Evolutionary conservation across 371 early-diverging fungal genomes (phyloP), one percentile per base, ranked within the genome.

Genomic region (Mortierella sp.): DNA sequence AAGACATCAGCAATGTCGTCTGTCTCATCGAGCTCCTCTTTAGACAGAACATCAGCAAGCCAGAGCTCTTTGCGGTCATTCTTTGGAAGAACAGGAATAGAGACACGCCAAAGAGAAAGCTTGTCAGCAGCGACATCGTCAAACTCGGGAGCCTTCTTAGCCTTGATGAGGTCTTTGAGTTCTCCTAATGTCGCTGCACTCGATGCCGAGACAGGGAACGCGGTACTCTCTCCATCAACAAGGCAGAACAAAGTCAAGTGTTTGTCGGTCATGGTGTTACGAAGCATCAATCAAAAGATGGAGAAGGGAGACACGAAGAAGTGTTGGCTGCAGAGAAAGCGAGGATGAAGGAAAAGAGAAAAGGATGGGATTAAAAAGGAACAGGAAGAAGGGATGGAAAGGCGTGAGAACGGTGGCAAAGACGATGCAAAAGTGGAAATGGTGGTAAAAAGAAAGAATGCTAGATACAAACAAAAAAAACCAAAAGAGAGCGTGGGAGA

Each of bases 201-300:
- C 47, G 21, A 60, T 46, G 14, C 21, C 48, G 25, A 60, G 25
- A 60, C 60, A 60, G 47, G 47, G 60, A 60, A 60, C 19, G 60
- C 25, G 21, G 45, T 60, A 19, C 21, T 5, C 25, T 60, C 60
- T 15, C 60, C 60, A 46, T 46, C 60, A 18, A 46, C 47, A 46
- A 46, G 60, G 60, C 45, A 46, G 26, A 60, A 60, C 47, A 60
- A 15, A 11, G 60, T 60, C 14, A 46, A 46, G 45, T 14, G 26
- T 15, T 46, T 60, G 48, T 45, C 46, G 60, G 60, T 60, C 60
- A 60, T 46, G 60, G 45, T 60, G 60, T 47, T 60, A 47, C 23
- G 60, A 21, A 60, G 60, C 60, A 60, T 60, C n/a, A 47, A n/a
- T n/a, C n/a, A 46, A 47, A 60, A 60, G 57, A n/a, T 37, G 57